Base-by-base conservation (phyloP, 805 yeast species). In the Ogataea pignaliae region DNA sequence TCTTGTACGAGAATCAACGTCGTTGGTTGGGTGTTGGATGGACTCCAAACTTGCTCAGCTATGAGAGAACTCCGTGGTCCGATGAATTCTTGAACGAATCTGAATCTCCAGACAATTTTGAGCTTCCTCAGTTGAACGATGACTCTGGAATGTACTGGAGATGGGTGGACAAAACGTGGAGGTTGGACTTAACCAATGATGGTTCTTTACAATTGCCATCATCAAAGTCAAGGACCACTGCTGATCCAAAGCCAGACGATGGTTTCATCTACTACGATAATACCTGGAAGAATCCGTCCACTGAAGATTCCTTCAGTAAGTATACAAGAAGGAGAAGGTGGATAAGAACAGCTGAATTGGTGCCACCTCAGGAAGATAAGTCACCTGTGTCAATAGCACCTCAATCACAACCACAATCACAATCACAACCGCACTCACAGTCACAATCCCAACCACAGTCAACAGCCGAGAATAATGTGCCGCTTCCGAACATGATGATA, bases 11-110 rank as follows among this genome's bases (percentile, higher is more conserved):
- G 63, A 91, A 91, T 63, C 98, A 91, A 69, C 80, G 99, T 59
- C 81, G 95, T 56, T 91, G 99, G 99, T 72, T 91, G 34, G 98
- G 97, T 12, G 87, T 91, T 55, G 99, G 99, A 11, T 91, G 99
- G 99, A 91, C 98, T 0, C 73, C 95, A 13, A 89, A 89, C 59
- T 72, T 93, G 60, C 73, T 93, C 49, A 83, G 95, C 40, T 91
- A 91, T 60, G 99, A 91, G 66, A 77, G 99, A 60, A 83, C 96
- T 0, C 84, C 98, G 3, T 91, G 98, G 97, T 90, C 98, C 0
- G 99, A 91, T 61, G 97, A 90, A 63, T 90, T 89, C 59, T 70
- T 89, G 50, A 91, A 90, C 63, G 96, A 89, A 60, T 77, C 88
- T 1, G 79, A 85, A 6, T 72, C 89, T 9, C 83, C 90, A 15